A percentile compares a stretch with the other conserved stretches of the same genome.
phyloP scores from a whole-genome alignment of 306 rosid species.

The Rosa chinensis region DNA sequence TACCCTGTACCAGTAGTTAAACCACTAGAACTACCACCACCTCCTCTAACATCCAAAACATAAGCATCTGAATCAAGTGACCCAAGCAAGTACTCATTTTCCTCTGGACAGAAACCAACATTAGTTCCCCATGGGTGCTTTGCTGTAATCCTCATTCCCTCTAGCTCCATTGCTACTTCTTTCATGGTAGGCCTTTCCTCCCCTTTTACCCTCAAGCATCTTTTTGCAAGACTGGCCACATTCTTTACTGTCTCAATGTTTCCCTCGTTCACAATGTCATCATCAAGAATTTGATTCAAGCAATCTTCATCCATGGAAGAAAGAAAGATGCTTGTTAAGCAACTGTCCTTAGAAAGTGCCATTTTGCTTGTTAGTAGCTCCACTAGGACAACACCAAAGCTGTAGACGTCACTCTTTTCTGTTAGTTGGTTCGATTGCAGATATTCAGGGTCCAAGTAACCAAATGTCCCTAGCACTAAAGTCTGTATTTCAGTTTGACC shows the following conservation, averaged over 20 bases:
- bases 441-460: slow-evolving; percentile 28
- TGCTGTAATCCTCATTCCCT: not conserved
- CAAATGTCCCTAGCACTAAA: not conserved
- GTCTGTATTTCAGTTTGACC: not conserved
- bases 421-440: slow-evolving; percentile 23
- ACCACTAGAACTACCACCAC: not conserved
- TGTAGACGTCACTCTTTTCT: slow-evolving; percentile 27
- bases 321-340: not conserved
- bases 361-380: slow-evolving; percentile 27
- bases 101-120: not conserved
- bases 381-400: slow-evolving; percentile 32
- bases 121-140: not conserved
- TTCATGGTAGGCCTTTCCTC: not conserved
- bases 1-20: not conserved
- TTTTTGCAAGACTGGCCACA: not conserved
- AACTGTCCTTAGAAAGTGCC: not conserved
- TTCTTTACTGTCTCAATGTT: not conserved
- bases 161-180: slow-evolving; percentile 17
- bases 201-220: slow-evolving; percentile 22
- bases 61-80: not conserved
- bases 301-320: not conserved
- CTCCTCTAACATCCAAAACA: not conserved
- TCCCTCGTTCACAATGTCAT: not conserved
- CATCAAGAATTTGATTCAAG: not conserved
- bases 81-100: not conserved